Conservation (phyloP, 2,329 filamentous ascomycete genomes). For the Penicillium polonicum region DNA sequence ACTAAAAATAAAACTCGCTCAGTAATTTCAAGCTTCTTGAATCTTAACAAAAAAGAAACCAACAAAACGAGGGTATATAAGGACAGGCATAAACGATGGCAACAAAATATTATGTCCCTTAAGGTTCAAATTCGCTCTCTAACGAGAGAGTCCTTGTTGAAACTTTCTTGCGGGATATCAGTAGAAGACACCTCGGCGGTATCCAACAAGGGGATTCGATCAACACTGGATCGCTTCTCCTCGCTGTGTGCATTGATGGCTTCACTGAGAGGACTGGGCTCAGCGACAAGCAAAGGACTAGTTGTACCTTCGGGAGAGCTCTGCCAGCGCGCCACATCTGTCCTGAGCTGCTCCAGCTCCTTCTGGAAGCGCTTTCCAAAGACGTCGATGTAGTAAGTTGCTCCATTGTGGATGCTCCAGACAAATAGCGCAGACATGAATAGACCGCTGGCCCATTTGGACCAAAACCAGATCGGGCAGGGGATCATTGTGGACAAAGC, state of each 20-base stretch:
- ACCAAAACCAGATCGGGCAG: conserved; percentile 93
- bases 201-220: conserved; percentile 41
- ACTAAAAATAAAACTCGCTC: neutral
- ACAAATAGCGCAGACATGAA: conserved; percentile 84
- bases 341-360: conserved; percentile 84
- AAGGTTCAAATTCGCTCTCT: conserved; percentile 28
- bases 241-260: conserved; percentile 22
- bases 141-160: conserved; percentile 11
- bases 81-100: neutral
- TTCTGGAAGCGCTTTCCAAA: conserved; percentile 97
- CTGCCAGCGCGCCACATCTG: conserved; percentile 89
- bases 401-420: conserved; percentile 95
- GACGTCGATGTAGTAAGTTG: conserved; percentile 96
- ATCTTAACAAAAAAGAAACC: neutral
- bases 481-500: conserved; percentile 91
- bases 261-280: conserved; percentile 20
- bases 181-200: conserved; percentile 26
- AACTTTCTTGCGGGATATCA: conserved; percentile 19
- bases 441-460: conserved; percentile 69
- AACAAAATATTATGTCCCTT: neutral
- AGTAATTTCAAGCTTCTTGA: neutral
- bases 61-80: conserved; percentile 6
- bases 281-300: conserved; percentile 32
- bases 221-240: conserved; percentile 29
- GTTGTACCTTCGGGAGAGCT: conserved; percentile 35